Conservation (phyloP, 2,329 filamentous ascomycete species). For the Aureobasidium uvarum region DNA sequence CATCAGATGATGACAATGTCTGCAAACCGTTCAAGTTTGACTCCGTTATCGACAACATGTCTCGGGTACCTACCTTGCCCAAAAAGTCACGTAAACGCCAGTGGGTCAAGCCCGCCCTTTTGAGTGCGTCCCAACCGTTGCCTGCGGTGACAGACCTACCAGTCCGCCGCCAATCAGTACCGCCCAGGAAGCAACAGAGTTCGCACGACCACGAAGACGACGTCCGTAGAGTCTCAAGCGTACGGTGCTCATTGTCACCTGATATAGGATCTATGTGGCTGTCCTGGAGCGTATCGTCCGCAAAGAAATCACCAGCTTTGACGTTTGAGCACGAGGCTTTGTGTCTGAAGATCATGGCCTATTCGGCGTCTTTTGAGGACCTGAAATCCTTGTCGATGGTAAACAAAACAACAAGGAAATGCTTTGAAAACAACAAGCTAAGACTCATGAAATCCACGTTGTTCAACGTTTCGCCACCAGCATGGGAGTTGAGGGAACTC, state of each 20-base stretch:
- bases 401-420: constrained; percentile 56
- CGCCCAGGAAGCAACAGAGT: neutral
- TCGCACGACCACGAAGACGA: constrained; percentile 3
- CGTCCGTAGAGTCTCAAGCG: constrained; percentile 14
- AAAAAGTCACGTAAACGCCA: constrained; percentile 46
- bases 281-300: neutral
- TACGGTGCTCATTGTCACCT: neutral
- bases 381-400: constrained; percentile 56
- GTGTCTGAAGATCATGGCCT: constrained; percentile 52
- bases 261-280: neutral
- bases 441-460: constrained; percentile 53
- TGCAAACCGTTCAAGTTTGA: constrained; percentile 31
- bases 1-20: constrained; percentile 27
- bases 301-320: neutral
- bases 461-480: constrained; percentile 55
- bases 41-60: constrained; percentile 31
- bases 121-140: neutral
- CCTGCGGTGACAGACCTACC: neutral
- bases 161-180: constrained; percentile 2
- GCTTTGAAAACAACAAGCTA: constrained; percentile 59
- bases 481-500: constrained; percentile 61
- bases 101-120: constrained; percentile 30
- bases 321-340: constrained; percentile 37
- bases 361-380: constrained; percentile 52
- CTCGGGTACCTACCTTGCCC: constrained; percentile 40